phyloP scores from a whole-genome alignment of 2,329 filamentous ascomycete genomes.

The Annulohypoxylon truncatum region DNA sequence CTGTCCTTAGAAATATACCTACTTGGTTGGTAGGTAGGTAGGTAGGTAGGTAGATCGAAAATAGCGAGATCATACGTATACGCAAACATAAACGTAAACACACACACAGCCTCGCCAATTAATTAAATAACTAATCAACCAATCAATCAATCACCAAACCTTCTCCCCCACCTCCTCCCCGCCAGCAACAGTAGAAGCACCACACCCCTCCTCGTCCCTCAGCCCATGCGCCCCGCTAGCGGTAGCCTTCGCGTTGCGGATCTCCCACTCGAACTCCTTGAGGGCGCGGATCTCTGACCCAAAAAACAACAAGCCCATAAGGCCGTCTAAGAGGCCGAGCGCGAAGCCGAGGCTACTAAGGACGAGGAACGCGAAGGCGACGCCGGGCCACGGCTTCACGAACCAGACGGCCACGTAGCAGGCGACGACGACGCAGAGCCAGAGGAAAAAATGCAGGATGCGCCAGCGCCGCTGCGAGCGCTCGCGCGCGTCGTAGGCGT shows the following conservation, averaged over 20 bases:
- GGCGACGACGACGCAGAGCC: slow-evolving; percentile 74
- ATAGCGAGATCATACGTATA: no score
- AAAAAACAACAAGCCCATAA: slow-evolving; percentile 90
- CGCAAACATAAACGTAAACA: no score
- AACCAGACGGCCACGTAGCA: slow-evolving; percentile 90
- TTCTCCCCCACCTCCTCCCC: slow-evolving; percentile 37
- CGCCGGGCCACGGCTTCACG: slow-evolving; percentile 74
- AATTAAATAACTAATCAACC: no score
- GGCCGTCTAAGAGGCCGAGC: slow-evolving; percentile 82
- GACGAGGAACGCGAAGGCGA: slow-evolving; percentile 83
- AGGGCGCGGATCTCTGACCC: slow-evolving; percentile 84
- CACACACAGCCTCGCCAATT: no score
- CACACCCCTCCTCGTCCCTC: not conserved
- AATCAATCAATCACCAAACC: slow-evolving; percentile 39
- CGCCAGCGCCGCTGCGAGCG: slow-evolving; percentile 77
- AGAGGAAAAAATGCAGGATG: slow-evolving; percentile 76
- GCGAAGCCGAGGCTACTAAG: slow-evolving; percentile 81
- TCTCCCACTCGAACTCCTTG: slow-evolving; percentile 94
- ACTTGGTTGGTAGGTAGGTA: no score
- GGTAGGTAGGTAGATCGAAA: no score
- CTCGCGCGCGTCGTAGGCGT: slow-evolving; percentile 77
- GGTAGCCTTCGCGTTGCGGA: slow-evolving; percentile 72
- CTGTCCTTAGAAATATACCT: not conserved
- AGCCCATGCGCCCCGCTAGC: slow-evolving; percentile 49
- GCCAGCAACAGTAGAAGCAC: not conserved